phyloP scores from a whole-genome alignment of 192 early-diverging fungal genomes.

The Umbelopsis sp. region DNA sequence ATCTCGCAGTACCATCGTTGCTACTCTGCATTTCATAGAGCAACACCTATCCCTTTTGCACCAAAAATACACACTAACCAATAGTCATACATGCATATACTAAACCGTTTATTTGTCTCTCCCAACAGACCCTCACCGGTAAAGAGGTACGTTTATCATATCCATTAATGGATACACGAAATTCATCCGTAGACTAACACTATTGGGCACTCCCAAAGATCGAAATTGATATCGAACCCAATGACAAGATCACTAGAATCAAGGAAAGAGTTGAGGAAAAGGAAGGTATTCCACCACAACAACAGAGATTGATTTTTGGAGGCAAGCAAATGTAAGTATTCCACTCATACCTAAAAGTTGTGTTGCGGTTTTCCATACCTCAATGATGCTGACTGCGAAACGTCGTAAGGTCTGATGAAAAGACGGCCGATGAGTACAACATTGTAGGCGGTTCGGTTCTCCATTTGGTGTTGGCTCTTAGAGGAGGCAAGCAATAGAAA shows the following conservation, averaged over 20 bases:
- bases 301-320: slow-evolving; percentile 94
- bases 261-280: slow-evolving; percentile 95
- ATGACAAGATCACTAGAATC: slow-evolving; percentile 82
- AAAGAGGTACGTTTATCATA: slow-evolving; percentile 67
- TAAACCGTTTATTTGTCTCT: slow-evolving; percentile 8
- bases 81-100: not conserved
- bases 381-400: not conserved
- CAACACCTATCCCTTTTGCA: too few relatives aligned
- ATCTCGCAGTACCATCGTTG: not conserved
- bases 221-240: slow-evolving; percentile 85
- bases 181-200: not conserved
- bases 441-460: slow-evolving; percentile 83
- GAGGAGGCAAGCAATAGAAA: slow-evolving; percentile 70
- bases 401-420: slow-evolving; percentile 73
- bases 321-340: slow-evolving; percentile 88
- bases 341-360: not conserved
- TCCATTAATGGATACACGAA: not conserved
- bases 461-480: slow-evolving; percentile 93
- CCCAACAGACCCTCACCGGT: slow-evolving; percentile 78
- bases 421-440: slow-evolving; percentile 64
- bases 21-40: too few relatives aligned
- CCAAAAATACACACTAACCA: too few relatives aligned
- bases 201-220: slow-evolving; percentile 59
- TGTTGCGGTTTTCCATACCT: not conserved
- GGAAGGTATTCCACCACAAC: slow-evolving; percentile 95